These are phyloP conservation scores for Flaveria brownii DNA, from an alignment of 129 eudicot genomes.

Conservation along the genomic window DNA sequence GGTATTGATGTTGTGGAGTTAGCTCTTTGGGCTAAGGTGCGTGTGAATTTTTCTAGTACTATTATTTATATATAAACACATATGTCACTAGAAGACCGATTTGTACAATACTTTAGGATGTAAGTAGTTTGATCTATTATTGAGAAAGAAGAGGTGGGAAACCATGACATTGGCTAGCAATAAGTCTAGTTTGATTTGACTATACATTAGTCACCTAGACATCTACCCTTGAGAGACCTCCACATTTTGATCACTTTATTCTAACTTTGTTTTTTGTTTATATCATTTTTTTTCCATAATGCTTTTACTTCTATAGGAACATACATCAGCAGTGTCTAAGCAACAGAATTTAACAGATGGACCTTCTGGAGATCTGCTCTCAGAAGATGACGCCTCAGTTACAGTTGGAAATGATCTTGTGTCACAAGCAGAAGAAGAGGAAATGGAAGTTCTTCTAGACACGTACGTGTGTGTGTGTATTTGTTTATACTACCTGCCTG, in stretches of 20 bases:
- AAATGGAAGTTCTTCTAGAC: slow-evolving; percentile 93
- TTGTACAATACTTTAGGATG: not conserved
- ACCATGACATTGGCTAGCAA: not conserved
- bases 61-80: slow-evolving; percentile 5
- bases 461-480: slow-evolving; percentile 51
- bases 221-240: not conserved
- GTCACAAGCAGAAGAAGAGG: slow-evolving; percentile 95
- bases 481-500: slow-evolving; percentile 1
- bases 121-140: not conserved
- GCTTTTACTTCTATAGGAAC: slow-evolving; percentile 58
- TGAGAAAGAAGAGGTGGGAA: not conserved
- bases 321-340: slow-evolving; percentile 53
- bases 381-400: slow-evolving; percentile 58
- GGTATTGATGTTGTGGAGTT: slow-evolving; percentile 95
- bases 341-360: slow-evolving; percentile 56
- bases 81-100: not conserved
- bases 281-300: slow-evolving; percentile 13
- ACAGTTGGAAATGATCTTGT: slow-evolving; percentile 86
- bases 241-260: slow-evolving; percentile 4
- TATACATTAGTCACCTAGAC: slow-evolving; percentile 2
- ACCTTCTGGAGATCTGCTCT: slow-evolving; percentile 35
- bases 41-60: not conserved
- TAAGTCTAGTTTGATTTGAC: not conserved
- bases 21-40: slow-evolving; percentile 98
- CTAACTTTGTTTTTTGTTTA: not conserved